Percentiles rank a stretch among this genome's conserved stretches.
These are phyloP conservation scores for Triticum turgidum DNA, from an alignment of 176 grass and related monocot genomes.

Conservation along the genomic window DNA sequence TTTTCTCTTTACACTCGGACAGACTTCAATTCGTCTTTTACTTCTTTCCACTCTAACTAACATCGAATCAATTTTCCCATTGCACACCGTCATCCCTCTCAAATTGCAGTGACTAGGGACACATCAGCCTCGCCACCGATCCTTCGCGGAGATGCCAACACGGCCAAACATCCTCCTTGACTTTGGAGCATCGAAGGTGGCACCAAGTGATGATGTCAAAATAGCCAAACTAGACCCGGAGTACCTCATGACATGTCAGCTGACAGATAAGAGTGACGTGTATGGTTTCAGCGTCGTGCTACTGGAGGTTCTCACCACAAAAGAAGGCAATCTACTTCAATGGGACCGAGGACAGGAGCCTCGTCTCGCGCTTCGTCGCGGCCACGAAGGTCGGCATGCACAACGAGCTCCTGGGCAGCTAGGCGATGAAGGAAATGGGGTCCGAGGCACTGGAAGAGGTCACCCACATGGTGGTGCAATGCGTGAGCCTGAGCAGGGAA, in stretches of 20 bases:
- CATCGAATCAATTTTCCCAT: no score
- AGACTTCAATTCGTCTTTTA: no score
- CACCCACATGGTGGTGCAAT: conserved; percentile 27
- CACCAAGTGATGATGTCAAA: conserved; percentile 5
- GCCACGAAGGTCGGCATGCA: not conserved
- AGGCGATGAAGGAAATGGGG: conserved; percentile 24
- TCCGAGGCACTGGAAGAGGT: conserved; percentile 30
- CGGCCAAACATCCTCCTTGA: conserved; percentile 48
- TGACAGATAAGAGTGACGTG: conserved; percentile 55
- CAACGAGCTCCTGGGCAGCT: conserved; percentile 14
- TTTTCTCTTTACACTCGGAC: no score
- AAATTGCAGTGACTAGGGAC: not conserved
- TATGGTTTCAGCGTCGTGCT: conserved; percentile 60
- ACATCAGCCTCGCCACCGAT: conserved; percentile 38
- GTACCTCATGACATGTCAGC: conserved; percentile 38
- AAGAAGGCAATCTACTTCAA: conserved; percentile 49
- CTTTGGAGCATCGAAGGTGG: conserved; percentile 42
- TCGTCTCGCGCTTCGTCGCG: conserved; percentile 14
- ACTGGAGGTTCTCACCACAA: conserved; percentile 48
- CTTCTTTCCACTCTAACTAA: no score
- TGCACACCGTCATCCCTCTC: no score
- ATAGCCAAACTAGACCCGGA: conserved; percentile 49
- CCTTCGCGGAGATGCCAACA: conserved; percentile 44
- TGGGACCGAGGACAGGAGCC: conserved; percentile 5
- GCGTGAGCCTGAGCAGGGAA: conserved; percentile 41